Evolutionary conservation across 208 protist genomes (phyloP).

Genomic region (Leishmania turanica): DNA sequence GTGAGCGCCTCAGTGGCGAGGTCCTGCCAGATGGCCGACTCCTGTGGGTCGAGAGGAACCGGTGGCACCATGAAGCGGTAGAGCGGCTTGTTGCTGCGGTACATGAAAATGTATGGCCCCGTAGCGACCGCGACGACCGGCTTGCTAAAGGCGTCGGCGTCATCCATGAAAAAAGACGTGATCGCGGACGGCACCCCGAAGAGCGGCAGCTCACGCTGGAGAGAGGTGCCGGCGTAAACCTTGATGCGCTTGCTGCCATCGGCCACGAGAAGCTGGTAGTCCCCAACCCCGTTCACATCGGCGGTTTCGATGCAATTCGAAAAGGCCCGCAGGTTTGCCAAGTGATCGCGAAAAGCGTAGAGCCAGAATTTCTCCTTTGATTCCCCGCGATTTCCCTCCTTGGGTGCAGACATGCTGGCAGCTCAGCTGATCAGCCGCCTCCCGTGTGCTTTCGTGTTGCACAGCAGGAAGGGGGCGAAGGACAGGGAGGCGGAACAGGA

Average conservation of each 20-base stretch:
- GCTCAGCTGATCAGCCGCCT: neutral
- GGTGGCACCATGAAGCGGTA: constrained; percentile 91
- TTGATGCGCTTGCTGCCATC: constrained; percentile 82
- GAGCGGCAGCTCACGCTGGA: constrained; percentile 81
- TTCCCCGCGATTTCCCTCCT: constrained; percentile 2
- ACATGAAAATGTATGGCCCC: constrained; percentile 92
- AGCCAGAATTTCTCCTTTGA: constrained; percentile 85
- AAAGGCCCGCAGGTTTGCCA: constrained; percentile 82
- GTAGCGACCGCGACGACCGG: constrained; percentile 90
- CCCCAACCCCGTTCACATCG: constrained; percentile 92
- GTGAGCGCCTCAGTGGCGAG: constrained; percentile 34
- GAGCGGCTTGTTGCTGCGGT: constrained; percentile 87
- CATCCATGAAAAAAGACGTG: constrained; percentile 81
- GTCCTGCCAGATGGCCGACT: constrained; percentile 67
- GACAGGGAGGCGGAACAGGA: neutral
- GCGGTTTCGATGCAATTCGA: constrained; percentile 76
- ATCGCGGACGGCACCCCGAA: constrained; percentile 89
- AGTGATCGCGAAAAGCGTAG: constrained; percentile 89
- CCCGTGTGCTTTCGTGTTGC: neutral
- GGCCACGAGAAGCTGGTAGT: constrained; percentile 94
- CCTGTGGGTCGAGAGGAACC: constrained; percentile 57
- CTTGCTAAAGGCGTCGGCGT: constrained; percentile 34
- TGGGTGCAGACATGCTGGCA: neutral
- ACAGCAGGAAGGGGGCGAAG: too few species aligned
- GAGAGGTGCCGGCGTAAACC: constrained; percentile 81